Conservation (phyloP, 106 monocot species). For the Dendrobium nobile region DNA sequence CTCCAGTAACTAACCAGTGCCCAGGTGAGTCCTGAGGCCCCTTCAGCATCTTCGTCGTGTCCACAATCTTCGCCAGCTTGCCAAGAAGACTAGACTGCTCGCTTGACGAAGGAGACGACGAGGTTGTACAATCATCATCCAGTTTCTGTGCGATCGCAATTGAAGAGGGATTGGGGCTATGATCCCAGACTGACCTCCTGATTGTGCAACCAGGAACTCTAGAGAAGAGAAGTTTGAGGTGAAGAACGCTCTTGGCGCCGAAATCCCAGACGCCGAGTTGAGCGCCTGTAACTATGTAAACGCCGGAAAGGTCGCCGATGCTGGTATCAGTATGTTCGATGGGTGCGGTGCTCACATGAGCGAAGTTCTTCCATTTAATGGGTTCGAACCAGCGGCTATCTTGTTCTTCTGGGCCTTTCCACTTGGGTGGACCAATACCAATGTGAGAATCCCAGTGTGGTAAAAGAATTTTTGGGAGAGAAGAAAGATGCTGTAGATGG, state of each 20-base stretch:
- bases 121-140: conserved; percentile 14
- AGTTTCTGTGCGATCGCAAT: background rate
- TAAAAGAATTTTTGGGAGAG: conserved; percentile 78
- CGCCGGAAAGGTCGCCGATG: conserved; percentile 79
- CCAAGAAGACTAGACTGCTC: conserved; percentile 16
- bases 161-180: conserved; percentile 23
- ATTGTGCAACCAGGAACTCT: conserved; percentile 82
- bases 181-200: conserved; percentile 91
- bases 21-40: conserved; percentile 80
- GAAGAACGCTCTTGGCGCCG: conserved; percentile 72
- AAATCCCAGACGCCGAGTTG: conserved; percentile 98
- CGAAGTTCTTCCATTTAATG: conserved; percentile 91
- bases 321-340: conserved; percentile 64
- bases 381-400: conserved; percentile 98
- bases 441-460: conserved; percentile 84
- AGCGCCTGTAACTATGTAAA: conserved; percentile 80
- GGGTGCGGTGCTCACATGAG: conserved; percentile 92
- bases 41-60: conserved; percentile 63
- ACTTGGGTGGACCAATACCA: conserved; percentile 80
- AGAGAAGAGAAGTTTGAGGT: conserved; percentile 74
- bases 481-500: conserved; percentile 67
- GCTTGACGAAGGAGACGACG: conserved; percentile 32
- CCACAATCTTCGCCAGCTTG: conserved; percentile 66
- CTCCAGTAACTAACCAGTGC: conserved; percentile 94
- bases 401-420: conserved; percentile 96